Base-by-base conservation (phyloP, 805 yeast species). In the Candida silvatica region DNA sequence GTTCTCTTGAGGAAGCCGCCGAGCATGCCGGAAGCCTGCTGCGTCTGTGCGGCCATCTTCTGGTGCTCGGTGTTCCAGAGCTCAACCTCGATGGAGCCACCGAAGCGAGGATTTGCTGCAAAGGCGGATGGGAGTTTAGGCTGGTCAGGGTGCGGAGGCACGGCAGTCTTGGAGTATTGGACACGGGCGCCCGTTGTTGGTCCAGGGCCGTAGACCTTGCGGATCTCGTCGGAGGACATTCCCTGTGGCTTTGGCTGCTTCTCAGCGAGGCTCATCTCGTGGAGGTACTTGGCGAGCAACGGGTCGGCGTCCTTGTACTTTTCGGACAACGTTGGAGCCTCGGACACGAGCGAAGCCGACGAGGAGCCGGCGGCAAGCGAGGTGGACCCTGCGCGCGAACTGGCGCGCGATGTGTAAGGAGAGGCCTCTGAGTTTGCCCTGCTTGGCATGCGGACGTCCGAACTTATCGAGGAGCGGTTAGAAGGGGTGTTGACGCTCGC, bases 81-180 rank as follows among this genome's bases (percentile, higher is more conserved):
- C 26, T 50, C 58, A 16, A 43, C 31, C 30, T 52, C 59, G 1
- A 44, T 20, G 12, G 56, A 47, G 12, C 41, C 46, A 32, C 49
- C 49, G 33, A 41, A 58, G 32, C 45, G 49, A 17, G 62, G 61
- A 20, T 47, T 41, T 17, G 39, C 20, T 5, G 63, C 47, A 7
- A 74, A 54, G 1, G 76, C 75, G 3, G 78, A 63, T 5, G 76
- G 77, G 12, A 68, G 48, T 23, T 58, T 63, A 2, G 77, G 65
- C 32, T 38, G 47, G 17, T 49, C 50, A 2, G 78, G 78, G 46
- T 71, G 77, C 4, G 70, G 54, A 3, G 79, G 80, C 6, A 74
- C 63, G 1, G 69, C 70, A 23, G 56, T 56, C 1, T 47, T 55
- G 38, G 65, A 71, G 22, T 59, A 51, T 29, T 48, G 53, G 47